Conservation (phyloP, 805 yeast genomes). For the Yarrowia sp. region DNA sequence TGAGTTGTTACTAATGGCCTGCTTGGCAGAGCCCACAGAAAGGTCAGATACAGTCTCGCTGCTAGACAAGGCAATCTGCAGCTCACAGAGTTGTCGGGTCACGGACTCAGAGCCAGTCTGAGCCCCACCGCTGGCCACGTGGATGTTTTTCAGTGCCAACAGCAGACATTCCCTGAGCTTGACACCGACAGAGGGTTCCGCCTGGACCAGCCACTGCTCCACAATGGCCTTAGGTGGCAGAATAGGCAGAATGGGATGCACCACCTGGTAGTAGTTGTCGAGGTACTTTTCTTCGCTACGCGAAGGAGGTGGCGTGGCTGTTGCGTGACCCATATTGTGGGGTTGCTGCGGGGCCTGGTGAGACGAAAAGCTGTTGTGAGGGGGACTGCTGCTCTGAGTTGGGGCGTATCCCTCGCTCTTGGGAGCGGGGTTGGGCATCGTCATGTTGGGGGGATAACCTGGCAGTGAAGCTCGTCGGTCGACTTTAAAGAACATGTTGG, state of each 20-base stretch:
- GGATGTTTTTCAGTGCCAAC: constrained; percentile 15
- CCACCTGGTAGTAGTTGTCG: constrained; percentile 39
- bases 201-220: constrained; percentile 35
- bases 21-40: constrained; percentile 21
- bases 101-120: constrained; percentile 20
- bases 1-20: background rate
- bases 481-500: constrained; percentile 15
- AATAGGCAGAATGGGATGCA: constrained; percentile 42
- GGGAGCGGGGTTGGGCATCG: background rate
- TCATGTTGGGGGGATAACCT: background rate
- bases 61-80: constrained; percentile 24
- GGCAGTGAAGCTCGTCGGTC: constrained; percentile 19
- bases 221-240: constrained; percentile 35
- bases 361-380: background rate
- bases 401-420: constrained; percentile 3
- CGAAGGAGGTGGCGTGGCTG: constrained; percentile 21
- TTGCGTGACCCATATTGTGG: background rate
- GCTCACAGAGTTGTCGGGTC: background rate
- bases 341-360: constrained; percentile 14
- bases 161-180: constrained; percentile 27
- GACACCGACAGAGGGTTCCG: constrained; percentile 34
- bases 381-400: constrained; percentile 1
- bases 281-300: constrained; percentile 36
- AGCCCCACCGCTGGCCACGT: constrained; percentile 13
- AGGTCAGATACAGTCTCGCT: constrained; percentile 6